Conservation (phyloP, 2,329 filamentous ascomycete species). For the Exophiala sideris region DNA sequence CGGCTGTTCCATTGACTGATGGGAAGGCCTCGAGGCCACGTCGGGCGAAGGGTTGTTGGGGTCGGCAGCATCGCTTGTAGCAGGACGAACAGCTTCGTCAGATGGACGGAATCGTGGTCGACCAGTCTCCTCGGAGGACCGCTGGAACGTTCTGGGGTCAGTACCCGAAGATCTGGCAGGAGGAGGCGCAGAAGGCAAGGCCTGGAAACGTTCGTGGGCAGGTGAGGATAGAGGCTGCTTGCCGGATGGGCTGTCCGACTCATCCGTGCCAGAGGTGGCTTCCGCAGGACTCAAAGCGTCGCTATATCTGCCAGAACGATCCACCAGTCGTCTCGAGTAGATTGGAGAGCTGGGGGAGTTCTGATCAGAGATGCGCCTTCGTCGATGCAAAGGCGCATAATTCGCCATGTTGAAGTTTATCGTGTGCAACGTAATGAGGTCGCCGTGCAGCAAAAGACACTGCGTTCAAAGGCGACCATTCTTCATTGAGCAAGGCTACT, state of each 20-base stretch:
- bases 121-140: constrained; percentile 21
- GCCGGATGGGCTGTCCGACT: constrained; percentile 23
- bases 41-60: not conserved
- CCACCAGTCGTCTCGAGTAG: constrained; percentile 19
- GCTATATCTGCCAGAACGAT: constrained; percentile 19
- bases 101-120: constrained; percentile 15
- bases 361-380: constrained; percentile 25
- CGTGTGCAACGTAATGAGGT: not conserved
- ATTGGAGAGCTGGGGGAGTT: constrained; percentile 25
- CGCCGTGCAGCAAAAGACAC: constrained; percentile 5
- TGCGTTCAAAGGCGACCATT: constrained; percentile 7
- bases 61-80: constrained; percentile 22
- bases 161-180: not conserved
- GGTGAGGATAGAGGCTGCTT: constrained; percentile 17
- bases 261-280: constrained; percentile 17
- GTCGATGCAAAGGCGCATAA: constrained; percentile 24
- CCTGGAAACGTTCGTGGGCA: constrained; percentile 7
- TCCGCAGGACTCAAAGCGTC: constrained; percentile 21
- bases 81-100: constrained; percentile 20
- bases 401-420: constrained; percentile 17
- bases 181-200: constrained; percentile 8
- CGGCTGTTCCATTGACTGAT: not conserved
- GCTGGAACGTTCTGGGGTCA: constrained; percentile 10
- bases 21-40: not conserved
- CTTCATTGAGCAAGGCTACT: not conserved